Evolutionary conservation across 2,329 filamentous ascomycete genomes (phyloP).

Genomic region (Alternaria novae-zelandiae): DNA sequence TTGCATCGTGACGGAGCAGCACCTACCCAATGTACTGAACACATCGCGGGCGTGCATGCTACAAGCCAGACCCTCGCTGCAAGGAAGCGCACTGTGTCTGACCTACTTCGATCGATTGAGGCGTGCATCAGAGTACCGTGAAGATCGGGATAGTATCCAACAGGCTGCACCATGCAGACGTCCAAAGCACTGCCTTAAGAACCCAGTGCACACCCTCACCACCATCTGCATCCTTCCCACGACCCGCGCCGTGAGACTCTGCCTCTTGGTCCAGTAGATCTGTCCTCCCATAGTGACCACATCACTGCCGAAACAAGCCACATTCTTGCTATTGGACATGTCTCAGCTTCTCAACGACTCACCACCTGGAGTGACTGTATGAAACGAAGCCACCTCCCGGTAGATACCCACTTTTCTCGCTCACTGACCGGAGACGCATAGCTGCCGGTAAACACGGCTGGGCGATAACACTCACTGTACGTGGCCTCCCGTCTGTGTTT

Average conservation of each 20-base stretch:
- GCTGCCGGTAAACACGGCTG: not conserved
- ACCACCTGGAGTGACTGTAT: not conserved
- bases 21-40: not conserved
- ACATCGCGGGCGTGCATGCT: not conserved
- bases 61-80: not conserved
- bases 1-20: not conserved
- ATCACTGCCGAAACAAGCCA: not conserved
- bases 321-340: not conserved
- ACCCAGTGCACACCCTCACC: not conserved
- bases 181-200: not conserved
- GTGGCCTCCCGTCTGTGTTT: conserved; percentile 1
- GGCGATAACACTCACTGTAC: conserved; percentile 2
- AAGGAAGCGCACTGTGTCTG: not conserved
- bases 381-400: not conserved
- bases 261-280: not conserved
- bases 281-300: not conserved
- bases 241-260: not conserved
- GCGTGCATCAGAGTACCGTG: not conserved
- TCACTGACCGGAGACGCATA: conserved; percentile 13
- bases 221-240: not conserved
- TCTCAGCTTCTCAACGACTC: not conserved
- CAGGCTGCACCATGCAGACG: not conserved
- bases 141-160: not conserved
- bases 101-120: not conserved
- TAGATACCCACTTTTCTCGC: not conserved